Evolutionary conservation across 331 rosid genomes (phyloP), one percentile per base, ranked within the genome.

Genomic region (Spiraea crenata): DNA sequence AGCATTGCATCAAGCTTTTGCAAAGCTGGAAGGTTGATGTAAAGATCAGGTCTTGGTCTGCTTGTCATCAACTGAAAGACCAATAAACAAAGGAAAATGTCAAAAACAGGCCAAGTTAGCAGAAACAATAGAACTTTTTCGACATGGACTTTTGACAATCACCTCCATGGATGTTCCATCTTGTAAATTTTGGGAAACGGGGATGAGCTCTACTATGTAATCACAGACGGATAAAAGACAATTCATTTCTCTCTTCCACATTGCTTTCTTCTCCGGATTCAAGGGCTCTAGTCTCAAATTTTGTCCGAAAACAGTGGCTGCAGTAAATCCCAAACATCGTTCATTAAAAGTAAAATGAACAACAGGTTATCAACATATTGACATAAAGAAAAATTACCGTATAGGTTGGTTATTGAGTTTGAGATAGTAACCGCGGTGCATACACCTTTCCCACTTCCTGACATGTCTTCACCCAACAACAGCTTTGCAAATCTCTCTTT

Each of bases 241-340:
- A 57, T 70, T 79, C 99, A 91, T 91, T 80, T 95, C 99, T 83
- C 98, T 95, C 85, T 76, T 95, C 99, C 99, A 95, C 92, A 89
- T 77, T 37, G 87, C 93, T 75, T 90, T 95, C 86, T 95, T 95
- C 84, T 91, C 96, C 6, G 84, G 74, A 51, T 87, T 85, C 72
- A 91, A 68, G n/a, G 99, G 98, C 83, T 86, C 96, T 75, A 95
- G 56, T 84, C 91, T 91, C 65, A 89, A 77, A 74, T 82, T 91
- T 56, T 89, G 97, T 16, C 99, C 96, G 77, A 95, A 95, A 47
- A 82, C 90, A 69, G 98, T 91, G 31, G 99, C 98, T 95, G 82
- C 58, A 65, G 10, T 67, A 19, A 7, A 76, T 19, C 39, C 46
- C 42, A 67, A 72, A 69, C 73, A 44, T 6, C 57, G 12, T 35